Percentiles rank a stretch among this genome's conserved stretches.
Evolutionary conservation across 75 land plant genomes (phyloP).

Genomic region (Larix kaempferi): DNA sequence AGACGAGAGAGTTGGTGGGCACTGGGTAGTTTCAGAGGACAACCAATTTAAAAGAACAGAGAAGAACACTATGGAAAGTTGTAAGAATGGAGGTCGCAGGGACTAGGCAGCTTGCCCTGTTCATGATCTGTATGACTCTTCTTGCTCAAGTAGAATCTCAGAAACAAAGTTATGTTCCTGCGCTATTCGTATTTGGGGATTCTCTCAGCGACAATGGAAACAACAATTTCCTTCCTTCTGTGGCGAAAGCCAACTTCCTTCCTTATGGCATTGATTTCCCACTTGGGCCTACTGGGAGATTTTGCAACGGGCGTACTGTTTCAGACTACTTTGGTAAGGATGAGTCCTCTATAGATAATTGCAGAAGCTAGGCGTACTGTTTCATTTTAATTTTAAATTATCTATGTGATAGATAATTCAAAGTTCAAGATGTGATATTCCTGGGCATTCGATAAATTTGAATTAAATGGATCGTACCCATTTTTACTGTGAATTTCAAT

Average conservation of each 20-base stretch:
- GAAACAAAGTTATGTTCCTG: slow-evolving; percentile 12
- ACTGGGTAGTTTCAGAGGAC: no score
- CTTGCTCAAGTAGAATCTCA: not conserved
- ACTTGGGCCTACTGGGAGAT: slow-evolving; percentile 34
- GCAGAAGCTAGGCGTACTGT: no score
- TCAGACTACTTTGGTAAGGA: slow-evolving; percentile 16
- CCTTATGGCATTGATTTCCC: slow-evolving; percentile 44
- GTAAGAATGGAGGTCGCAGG: not conserved
- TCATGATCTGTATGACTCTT: not conserved
- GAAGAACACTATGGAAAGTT: no score
- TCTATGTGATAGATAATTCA: no score
- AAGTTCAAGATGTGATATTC: no score
- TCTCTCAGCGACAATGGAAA: slow-evolving; percentile 45
- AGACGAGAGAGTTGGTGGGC: no score
- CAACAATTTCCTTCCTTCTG: slow-evolving; percentile 27
- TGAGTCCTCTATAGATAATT: not conserved
- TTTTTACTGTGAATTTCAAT: no score
- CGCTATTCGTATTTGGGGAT: slow-evolving; percentile 32
- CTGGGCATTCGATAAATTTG: no score
- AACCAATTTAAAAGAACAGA: no score
- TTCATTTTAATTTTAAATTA: no score
- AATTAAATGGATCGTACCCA: no score
- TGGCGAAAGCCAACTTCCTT: slow-evolving; percentile 25
- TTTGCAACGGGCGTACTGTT: slow-evolving; percentile 39
- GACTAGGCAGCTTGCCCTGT: not conserved